Percentiles rank a stretch among this genome's conserved stretches.
Conservation (phyloP, 139 green algal genomes). For the Yamagishiella unicocca region DNA sequence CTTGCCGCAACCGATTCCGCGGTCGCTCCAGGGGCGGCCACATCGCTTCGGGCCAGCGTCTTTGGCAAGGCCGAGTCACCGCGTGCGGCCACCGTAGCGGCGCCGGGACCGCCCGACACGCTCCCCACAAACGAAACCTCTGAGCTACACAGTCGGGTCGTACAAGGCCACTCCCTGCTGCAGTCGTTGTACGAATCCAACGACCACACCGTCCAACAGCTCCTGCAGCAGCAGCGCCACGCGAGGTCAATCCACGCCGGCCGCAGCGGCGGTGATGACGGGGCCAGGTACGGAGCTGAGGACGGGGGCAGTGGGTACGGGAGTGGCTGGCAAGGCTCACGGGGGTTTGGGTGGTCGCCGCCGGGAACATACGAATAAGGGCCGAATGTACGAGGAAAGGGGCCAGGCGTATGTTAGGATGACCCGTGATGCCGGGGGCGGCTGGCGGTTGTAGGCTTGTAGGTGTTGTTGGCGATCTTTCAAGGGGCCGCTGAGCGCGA, state of each 20-base stretch:
- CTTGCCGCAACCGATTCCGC: not conserved
- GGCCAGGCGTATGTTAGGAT: too few species aligned
- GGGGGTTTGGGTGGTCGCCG: not conserved
- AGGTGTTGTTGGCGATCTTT: too few species aligned
- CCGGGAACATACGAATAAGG: not conserved
- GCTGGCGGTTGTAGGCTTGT: too few species aligned
- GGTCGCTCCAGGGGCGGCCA: not conserved
- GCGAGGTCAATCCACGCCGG: not conserved
- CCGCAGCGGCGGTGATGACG: not conserved
- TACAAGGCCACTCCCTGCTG: constrained; percentile 61
- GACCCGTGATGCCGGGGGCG: too few species aligned
- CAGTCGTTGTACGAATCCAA: constrained; percentile 68
- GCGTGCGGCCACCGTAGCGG: not conserved
- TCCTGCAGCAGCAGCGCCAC: constrained; percentile 33
- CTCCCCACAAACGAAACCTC: constrained; percentile 57
- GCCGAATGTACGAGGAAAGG: too few species aligned
- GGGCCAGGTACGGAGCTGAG: not conserved
- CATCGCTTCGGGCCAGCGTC: not conserved
- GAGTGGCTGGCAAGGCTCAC: not conserved
- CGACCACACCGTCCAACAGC: constrained; percentile 60
- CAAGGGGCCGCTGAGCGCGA: too few species aligned
- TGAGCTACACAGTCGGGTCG: constrained; percentile 46
- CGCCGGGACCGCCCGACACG: not conserved
- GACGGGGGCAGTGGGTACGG: not conserved
- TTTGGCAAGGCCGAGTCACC: not conserved